Evolutionary conservation across 2,329 filamentous ascomycete genomes (phyloP).

Genomic region (Cryphonectria carpinicola): DNA sequence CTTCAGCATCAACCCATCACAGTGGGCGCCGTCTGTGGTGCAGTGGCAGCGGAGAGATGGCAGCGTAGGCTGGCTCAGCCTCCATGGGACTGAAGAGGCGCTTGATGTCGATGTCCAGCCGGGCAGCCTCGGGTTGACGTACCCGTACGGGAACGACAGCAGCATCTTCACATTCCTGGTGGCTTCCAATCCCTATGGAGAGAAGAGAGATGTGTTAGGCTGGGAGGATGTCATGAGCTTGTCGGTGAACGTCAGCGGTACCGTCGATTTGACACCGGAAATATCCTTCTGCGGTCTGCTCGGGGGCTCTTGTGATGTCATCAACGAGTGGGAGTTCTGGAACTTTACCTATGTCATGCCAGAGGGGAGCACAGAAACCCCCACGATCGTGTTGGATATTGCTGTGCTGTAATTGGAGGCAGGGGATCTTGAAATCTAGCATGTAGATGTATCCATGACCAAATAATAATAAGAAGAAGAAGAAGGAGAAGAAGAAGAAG

Average conservation of each 20-base stretch:
- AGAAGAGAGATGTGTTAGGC: constrained; percentile 46
- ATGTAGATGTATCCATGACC: not conserved
- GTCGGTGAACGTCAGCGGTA: constrained; percentile 49
- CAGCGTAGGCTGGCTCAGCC: constrained; percentile 24
- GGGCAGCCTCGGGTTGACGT: constrained; percentile 52
- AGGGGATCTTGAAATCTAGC: not conserved
- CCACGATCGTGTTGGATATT: constrained; percentile 30
- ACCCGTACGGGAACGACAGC: constrained; percentile 54
- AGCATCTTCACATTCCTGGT: constrained; percentile 57
- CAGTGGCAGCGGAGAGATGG: constrained; percentile 52
- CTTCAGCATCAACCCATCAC: constrained; percentile 51
- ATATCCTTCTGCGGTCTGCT: constrained; percentile 48
- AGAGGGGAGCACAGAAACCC: constrained; percentile 32
- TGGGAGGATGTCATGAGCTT: constrained; percentile 56
- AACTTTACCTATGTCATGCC: constrained; percentile 50
- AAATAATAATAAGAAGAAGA: no score
- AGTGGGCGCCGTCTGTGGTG: constrained; percentile 63
- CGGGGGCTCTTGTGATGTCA: constrained; percentile 38
- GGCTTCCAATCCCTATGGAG: constrained; percentile 44
- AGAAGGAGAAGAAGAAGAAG: no score
- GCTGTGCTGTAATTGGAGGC: constrained; percentile 12
- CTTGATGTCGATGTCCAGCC: constrained; percentile 48
- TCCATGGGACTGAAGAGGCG: constrained; percentile 44
- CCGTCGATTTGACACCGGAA: constrained; percentile 43
- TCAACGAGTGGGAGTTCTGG: constrained; percentile 51